Base-by-base conservation (phyloP, 805 yeast species). In the Cyberlindnera saturnus region DNA sequence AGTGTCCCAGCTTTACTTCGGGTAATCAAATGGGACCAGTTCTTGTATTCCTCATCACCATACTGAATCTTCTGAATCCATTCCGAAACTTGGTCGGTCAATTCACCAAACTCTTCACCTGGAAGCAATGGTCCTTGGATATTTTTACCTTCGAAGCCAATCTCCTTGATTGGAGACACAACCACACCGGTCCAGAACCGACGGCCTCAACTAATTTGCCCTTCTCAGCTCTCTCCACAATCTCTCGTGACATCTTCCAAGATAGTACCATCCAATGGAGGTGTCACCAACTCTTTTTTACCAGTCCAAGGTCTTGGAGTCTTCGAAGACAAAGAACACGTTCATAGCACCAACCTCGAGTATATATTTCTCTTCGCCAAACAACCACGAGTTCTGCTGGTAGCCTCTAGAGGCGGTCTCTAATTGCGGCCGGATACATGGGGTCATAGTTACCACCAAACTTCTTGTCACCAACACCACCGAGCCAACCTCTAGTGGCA, bases 291-390 rank as follows among this genome's bases (percentile, higher is more conserved):
- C 70, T 91, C 98, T 60, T 85, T 86, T 67, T 82, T 86, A 47
- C 96, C 97, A 32, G 82, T 75, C n/a, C n/a, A n/a, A n/a, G n/a
- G n/a, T n/a, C 36, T 66, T 67, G n/a, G 76, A 62, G 64, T 85
- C 77, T 65, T 83, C 69, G 74, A 91, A 87, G 31, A 80, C 96
- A 57, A 86, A 81, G 70, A 93, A 91, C 36, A 77, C 91, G 68
- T 91, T 91, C 98, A 91, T 93, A 45, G 98, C 88, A 53, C 99
- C 99, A 44, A 88, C 98, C 72, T 91, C 98, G 53, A 98, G 91
- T 57, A 91, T 79, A 64, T 79, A 64, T 56, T 81, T 79, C 63
- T 91, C 91, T 44, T 85, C 87, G 48, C 96, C 96, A 58, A 91
- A 91, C 58, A 91, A 74, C 99, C 98, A 91, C 64, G 93, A 72